phyloP scores from a whole-genome alignment of 805 yeast species.

The Ogataea populi-albae region DNA sequence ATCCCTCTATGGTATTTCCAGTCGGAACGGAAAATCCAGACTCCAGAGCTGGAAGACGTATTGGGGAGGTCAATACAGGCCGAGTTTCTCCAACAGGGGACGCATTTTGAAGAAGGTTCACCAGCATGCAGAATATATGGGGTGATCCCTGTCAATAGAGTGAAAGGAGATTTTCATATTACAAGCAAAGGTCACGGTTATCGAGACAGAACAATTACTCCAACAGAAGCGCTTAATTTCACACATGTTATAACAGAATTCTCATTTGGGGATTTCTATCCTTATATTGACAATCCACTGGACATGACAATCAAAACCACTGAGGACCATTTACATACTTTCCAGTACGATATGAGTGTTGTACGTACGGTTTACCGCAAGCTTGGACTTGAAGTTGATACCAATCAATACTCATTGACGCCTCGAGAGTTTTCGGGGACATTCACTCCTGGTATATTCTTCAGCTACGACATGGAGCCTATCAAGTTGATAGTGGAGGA shows the following conservation, averaged over 20 bases:
- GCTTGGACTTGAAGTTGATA: slow-evolving; percentile 69
- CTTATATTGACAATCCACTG: slow-evolving; percentile 82
- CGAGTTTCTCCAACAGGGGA: slow-evolving; percentile 48
- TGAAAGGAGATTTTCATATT: slow-evolving; percentile 80
- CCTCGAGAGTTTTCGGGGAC: slow-evolving; percentile 32
- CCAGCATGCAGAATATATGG: slow-evolving; percentile 90
- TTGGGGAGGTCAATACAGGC: slow-evolving; percentile 66
- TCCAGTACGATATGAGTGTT: slow-evolving; percentile 67
- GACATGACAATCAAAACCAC: slow-evolving; percentile 68
- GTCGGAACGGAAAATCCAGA: slow-evolving; percentile 40
- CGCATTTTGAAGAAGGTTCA: slow-evolving; percentile 46
- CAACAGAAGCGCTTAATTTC: slow-evolving; percentile 59
- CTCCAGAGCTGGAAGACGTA: slow-evolving; percentile 66
- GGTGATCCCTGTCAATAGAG: slow-evolving; percentile 77
- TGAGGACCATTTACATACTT: slow-evolving; percentile 46
- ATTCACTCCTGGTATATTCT: slow-evolving; percentile 71
- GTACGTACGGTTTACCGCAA: slow-evolving; percentile 79
- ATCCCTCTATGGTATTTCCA: slow-evolving; percentile 50
- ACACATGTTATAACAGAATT: slow-evolving; percentile 83
- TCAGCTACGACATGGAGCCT: slow-evolving; percentile 88
- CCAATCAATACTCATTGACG: slow-evolving; percentile 81
- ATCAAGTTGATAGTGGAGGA: slow-evolving; percentile 69
- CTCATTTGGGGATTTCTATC: slow-evolving; percentile 88
- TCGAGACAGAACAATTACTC: slow-evolving; percentile 45
- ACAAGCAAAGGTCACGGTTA: slow-evolving; percentile 75